Percentiles rank a stretch among this genome's conserved stretches.
phyloP scores from a whole-genome alignment of 129 eudicot species.

The Pittosporum tobira region DNA sequence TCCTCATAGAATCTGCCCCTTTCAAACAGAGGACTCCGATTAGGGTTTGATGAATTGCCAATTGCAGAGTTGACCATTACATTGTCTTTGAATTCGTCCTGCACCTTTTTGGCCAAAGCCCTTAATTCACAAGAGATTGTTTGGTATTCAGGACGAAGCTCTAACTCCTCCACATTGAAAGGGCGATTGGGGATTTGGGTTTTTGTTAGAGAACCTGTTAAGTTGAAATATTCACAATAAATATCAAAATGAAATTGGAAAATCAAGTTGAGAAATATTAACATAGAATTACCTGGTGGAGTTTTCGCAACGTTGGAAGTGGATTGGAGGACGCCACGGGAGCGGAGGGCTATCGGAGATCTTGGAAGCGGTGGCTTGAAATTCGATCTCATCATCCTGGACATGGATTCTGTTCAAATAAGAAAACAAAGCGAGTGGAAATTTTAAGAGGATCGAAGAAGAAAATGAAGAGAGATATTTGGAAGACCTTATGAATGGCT shows the following conservation, averaged over 20 bases:
- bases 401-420: slow-evolving; percentile 10
- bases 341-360: slow-evolving; percentile 76
- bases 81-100: slow-evolving; percentile 25
- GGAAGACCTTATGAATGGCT: no score
- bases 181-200: slow-evolving; percentile 35
- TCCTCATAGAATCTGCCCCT: slow-evolving; percentile 81
- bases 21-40: slow-evolving; percentile 43
- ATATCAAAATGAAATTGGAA: neutral
- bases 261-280: neutral
- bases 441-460: no score
- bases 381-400: slow-evolving; percentile 51
- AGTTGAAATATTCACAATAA: neutral
- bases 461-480: no score
- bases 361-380: slow-evolving; percentile 71
- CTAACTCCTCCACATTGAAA: slow-evolving; percentile 24
- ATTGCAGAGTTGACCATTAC: slow-evolving; percentile 4
- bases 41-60: slow-evolving; percentile 9
- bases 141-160: slow-evolving; percentile 51
- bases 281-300: slow-evolving; percentile 48
- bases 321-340: slow-evolving; percentile 49
- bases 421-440: no score
- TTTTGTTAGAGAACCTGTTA: slow-evolving; percentile 32
- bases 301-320: slow-evolving; percentile 25
- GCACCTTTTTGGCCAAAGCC: slow-evolving; percentile 56
- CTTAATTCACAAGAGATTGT: slow-evolving; percentile 54